These are phyloP conservation scores for Tylopilus vinaceipallidus DNA, from an alignment of 768 basidiomycete species.

Conservation along the genomic window DNA sequence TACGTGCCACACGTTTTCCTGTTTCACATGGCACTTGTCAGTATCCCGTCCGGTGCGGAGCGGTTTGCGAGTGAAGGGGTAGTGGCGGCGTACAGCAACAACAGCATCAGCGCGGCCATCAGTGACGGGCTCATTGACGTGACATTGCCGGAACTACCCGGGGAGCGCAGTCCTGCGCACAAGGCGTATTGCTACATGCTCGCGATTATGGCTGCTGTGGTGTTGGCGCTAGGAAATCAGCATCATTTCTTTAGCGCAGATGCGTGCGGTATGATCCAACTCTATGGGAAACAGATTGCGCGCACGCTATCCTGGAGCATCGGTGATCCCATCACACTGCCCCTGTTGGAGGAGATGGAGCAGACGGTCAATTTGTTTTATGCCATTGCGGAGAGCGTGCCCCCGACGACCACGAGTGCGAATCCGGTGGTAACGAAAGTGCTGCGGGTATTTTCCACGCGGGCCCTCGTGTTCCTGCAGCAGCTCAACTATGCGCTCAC, in stretches of 20 bases:
- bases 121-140: conserved; percentile 73
- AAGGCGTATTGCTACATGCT: conserved; percentile 83
- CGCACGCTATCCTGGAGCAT: conserved; percentile 81
- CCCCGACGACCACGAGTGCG: conserved; percentile 13
- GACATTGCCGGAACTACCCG: conserved; percentile 64
- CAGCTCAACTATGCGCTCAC: conserved; percentile 88
- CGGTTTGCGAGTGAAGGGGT: conserved; percentile 82
- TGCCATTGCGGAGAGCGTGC: conserved; percentile 56
- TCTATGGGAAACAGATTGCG: conserved; percentile 79
- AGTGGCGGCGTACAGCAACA: conserved; percentile 79
- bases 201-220: conserved; percentile 70
- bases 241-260: conserved; percentile 83
- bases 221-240: conserved; percentile 58
- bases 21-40: conserved; percentile 84
- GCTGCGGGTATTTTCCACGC: conserved; percentile 63
- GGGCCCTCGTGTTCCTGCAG: conserved; percentile 73
- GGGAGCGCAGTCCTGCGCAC: conserved; percentile 78
- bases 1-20: conserved; percentile 78
- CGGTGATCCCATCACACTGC: conserved; percentile 70
- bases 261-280: conserved; percentile 79
- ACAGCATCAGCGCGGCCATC: conserved; percentile 72
- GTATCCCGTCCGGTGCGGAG: conserved; percentile 76
- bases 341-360: conserved; percentile 81
- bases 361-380: conserved; percentile 77
- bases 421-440: conserved; percentile 58